These are phyloP conservation scores for Pseudogymnoascus sp. DNA, from an alignment of 2,329 filamentous ascomycete genomes.

Conservation along the genomic window DNA sequence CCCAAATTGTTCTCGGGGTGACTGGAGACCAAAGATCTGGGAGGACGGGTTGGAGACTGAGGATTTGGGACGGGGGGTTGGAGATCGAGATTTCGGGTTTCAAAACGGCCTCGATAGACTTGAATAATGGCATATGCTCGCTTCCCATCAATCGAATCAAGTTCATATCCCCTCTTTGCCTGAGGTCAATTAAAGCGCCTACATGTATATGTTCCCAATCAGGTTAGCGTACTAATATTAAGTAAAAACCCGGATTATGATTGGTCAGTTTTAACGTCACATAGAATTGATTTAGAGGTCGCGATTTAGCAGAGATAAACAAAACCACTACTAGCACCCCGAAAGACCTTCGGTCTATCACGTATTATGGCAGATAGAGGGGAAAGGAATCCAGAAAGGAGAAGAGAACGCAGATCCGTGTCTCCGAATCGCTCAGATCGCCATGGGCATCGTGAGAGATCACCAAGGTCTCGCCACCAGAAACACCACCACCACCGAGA, in stretches of 20 bases:
- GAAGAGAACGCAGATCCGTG: not conserved
- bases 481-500: conserved; percentile 31
- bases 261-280: conserved; percentile 6
- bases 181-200: not conserved
- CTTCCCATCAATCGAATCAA: not conserved
- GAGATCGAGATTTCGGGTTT: not conserved
- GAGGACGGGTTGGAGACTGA: too few species aligned
- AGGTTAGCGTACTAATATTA: not conserved
- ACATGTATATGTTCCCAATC: not conserved
- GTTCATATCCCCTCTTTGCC: not conserved
- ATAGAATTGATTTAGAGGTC: not conserved
- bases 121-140: not conserved
- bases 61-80: not conserved
- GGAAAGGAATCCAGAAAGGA: not conserved
- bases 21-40: not conserved
- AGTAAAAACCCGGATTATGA: not conserved
- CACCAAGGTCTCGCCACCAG: conserved; percentile 23
- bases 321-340: not conserved
- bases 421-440: not conserved
- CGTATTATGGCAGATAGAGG: conserved; percentile 3
- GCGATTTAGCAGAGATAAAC: not conserved
- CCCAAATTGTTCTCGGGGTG: not conserved
- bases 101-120: not conserved
- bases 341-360: not conserved
- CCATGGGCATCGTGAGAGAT: not conserved